Evolutionary conservation across 2,329 filamentous ascomycete genomes (phyloP), one percentile per base, ranked within the genome.

Genomic region (Berkeleyomyces rouxiae): DNA sequence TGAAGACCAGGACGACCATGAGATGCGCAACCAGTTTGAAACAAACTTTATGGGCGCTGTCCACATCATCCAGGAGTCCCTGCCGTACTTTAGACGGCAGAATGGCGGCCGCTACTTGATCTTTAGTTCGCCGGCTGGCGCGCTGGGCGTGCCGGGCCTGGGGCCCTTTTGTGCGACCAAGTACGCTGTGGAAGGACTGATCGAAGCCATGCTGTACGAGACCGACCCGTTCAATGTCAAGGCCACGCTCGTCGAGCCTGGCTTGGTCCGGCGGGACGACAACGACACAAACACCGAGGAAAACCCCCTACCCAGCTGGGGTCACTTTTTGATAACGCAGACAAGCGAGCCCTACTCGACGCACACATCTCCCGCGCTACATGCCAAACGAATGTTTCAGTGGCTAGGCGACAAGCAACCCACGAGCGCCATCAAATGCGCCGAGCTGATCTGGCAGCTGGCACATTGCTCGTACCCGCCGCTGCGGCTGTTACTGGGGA

Each of bases 151-250:
- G 0, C 93, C 93, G 0, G 93, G 93, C 0, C 75, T 97, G 4
- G 92, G 92, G 0, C 92, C 92, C 0, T 97, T 96, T 71, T 97
- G 92, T 73, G 93, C 93, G 1, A 96, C 90, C 13, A 99, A 97
- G 72, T 97, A 96, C 73, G 93, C 93, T 0, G 90, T 96, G 3
- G 93, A 99, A 71, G 93, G 92, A 0, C 77, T 99, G 61, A 90
- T 97, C 68, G 93, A 99, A 73, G 91, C 89, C 13, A 92, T 99
- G 88, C 80, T 96, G 13, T 97, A 97, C 73, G 93, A 99, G 72
- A 86, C 95, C 44, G 91, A 96, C 67, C 74, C 77, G 0, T 96
- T 95, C 74, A 92, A 93, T 70, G 87, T 97, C 72, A 96, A 95
- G 73, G 89, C 89, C 0, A 96, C 92, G 1, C 80, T 99, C 4